Evolutionary conservation across 2,329 filamentous ascomycete species (phyloP).

Genomic region (Epichloe coenophiala): DNA sequence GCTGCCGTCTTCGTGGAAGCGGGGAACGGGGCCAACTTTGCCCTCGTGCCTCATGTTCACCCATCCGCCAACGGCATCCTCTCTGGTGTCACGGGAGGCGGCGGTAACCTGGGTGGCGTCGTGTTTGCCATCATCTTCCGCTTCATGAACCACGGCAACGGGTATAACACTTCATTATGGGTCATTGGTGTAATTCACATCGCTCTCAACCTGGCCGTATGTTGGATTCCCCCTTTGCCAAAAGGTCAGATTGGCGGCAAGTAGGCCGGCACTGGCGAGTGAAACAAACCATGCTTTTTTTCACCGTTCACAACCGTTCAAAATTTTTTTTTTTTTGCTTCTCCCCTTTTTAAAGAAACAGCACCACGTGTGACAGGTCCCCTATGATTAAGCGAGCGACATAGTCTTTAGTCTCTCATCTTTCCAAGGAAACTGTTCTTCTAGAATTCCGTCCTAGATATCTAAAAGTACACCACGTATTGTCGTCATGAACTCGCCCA

Average conservation of each 20-base stretch:
- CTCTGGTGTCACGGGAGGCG: conserved; percentile 64
- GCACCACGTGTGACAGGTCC: not conserved
- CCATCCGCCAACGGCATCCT: conserved; percentile 68
- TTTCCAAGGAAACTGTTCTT: not conserved
- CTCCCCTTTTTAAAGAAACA: not conserved
- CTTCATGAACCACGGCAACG: conserved; percentile 46
- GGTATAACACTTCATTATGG: conserved; percentile 64
- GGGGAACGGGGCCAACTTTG: conserved; percentile 76
- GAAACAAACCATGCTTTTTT: no score
- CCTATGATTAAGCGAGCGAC: not conserved
- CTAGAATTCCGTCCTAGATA: not conserved
- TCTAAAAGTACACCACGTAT: not conserved
- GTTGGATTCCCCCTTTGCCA: conserved; percentile 41
- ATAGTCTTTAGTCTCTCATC: not conserved
- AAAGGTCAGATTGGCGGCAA: conserved; percentile 26
- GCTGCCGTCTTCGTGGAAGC: conserved; percentile 75
- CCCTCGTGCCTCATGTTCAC: conserved; percentile 76
- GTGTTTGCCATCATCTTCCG: conserved; percentile 74
- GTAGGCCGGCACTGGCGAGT: conserved; percentile 3
- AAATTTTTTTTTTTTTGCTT: not conserved
- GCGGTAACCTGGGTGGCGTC: conserved; percentile 75
- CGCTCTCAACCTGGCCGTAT: conserved; percentile 50
- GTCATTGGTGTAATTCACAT: conserved; percentile 70
- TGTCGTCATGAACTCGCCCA: not conserved
- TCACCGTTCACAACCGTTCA: not conserved